Base-by-base conservation (phyloP, 1,139 yeast species). In the Nadsonia commutata region DNA sequence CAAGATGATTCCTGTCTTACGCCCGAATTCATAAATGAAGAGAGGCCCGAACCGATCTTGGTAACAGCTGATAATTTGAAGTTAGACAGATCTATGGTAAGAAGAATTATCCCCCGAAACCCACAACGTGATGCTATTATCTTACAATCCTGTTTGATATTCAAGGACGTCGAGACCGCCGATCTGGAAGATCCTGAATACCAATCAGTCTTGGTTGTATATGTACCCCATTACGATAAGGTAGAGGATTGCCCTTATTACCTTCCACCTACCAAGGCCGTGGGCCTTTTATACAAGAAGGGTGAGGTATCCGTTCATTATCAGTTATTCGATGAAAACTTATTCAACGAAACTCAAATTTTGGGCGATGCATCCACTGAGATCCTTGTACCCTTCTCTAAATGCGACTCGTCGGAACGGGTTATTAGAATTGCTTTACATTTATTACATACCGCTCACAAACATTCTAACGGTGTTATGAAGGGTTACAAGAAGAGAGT, bases 401-500 rank as follows among this genome's bases (percentile, higher is more conserved):
- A 46, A 16, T 42, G 46, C 1, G 53, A 49, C n/a, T 48, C 45
- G 17, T 55, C 71, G 0, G 80, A 79, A 46, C 66, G 97, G 48
- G 74, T 81, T 1, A 68, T 82, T 7, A 70, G 98, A 56, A 88
- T 86, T 2, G 95, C 96, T 0, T 73, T 76, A 49, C 69, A 94
- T 51, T 66, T 90, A 39, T 62, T 86, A 9, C 80, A 80, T 53
- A 88, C 96, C 0, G 80, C 94, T 2, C 66, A 67, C 46, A 85
- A 84, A 53, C 97, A 88, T 58, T 81, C 95, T 0, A 69, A 66
- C 27, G 97, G 97, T 11, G 83, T 78, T 2, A 75, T 76, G 68
- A 72, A 73, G 38, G 96, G 97, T 1, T 90, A 88, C 57, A 79
- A 80, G 48, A 88, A 88, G 53, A 70, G 95, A 44, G 96, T 88